These are phyloP conservation scores for Russula earlei DNA, from an alignment of 768 basidiomycete genomes.

Conservation along the genomic window DNA sequence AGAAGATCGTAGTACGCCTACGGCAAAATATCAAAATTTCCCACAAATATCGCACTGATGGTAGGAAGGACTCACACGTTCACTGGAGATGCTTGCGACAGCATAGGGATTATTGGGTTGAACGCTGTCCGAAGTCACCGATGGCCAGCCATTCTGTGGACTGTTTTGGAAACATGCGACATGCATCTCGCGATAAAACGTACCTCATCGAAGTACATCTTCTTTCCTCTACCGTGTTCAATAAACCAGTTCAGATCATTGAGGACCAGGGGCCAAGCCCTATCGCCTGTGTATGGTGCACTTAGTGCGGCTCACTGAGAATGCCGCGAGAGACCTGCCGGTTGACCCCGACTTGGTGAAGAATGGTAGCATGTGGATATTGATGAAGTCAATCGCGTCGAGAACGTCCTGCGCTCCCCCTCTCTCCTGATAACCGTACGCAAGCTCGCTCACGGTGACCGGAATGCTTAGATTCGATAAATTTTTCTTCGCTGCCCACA, in stretches of 20 bases:
- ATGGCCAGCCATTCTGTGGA: slow-evolving; percentile 72
- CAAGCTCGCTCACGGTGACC: slow-evolving; percentile 45
- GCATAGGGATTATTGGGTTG: slow-evolving; percentile 57
- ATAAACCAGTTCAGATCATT: slow-evolving; percentile 61
- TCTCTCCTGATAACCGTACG: slow-evolving; percentile 36
- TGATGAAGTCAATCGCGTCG: slow-evolving; percentile 51
- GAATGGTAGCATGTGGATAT: slow-evolving; percentile 66
- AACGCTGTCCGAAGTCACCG: slow-evolving; percentile 47
- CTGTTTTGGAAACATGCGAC: neutral
- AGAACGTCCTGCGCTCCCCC: slow-evolving; percentile 47
- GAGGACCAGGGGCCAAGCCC: slow-evolving; percentile 54
- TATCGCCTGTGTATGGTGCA: slow-evolving; percentile 31
- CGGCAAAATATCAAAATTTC: neutral
- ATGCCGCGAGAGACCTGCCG: slow-evolving; percentile 29
- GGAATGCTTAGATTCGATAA: slow-evolving; percentile 48
- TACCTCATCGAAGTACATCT: slow-evolving; percentile 67
- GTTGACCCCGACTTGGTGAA: slow-evolving; percentile 49
- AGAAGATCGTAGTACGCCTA: slow-evolving; percentile 61
- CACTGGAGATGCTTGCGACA: slow-evolving; percentile 51
- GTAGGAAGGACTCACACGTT: slow-evolving; percentile 31
- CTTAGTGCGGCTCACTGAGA: neutral
- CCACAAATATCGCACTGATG: neutral
- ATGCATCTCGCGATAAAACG: slow-evolving; percentile 8
- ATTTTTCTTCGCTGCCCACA: slow-evolving; percentile 38
- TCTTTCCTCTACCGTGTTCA: slow-evolving; percentile 53